Conservation (phyloP, 2,329 filamentous ascomycete genomes). For the Chrysoporthe cubensis region DNA sequence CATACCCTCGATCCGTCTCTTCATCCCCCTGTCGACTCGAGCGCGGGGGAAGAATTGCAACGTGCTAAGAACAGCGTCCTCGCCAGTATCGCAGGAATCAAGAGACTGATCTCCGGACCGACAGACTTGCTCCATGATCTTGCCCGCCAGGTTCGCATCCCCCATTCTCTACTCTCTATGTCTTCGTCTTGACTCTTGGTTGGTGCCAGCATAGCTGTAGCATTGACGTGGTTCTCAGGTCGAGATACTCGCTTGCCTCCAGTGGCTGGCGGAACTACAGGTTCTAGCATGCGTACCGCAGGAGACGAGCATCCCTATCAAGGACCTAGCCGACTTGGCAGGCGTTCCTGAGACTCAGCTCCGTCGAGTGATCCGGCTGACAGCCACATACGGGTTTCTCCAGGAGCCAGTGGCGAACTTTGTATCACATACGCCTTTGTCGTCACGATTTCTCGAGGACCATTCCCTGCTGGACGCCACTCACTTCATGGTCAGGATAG, state of each 20-base stretch:
- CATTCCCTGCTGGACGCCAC: constrained; percentile 41
- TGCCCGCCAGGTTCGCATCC: constrained; percentile 7
- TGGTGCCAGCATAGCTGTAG: background rate
- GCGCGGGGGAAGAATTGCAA: background rate
- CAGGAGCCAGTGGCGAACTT: constrained; percentile 37
- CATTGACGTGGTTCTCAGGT: background rate
- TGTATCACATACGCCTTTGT: constrained; percentile 45
- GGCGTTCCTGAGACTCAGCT: constrained; percentile 44
- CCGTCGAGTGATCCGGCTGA: constrained; percentile 39
- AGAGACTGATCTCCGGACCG: background rate
- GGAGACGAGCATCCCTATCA: constrained; percentile 38
- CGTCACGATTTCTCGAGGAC: constrained; percentile 42
- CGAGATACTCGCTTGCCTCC: constrained; percentile 38
- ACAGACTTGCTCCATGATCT: constrained; percentile 2
- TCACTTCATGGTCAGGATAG: constrained; percentile 43
- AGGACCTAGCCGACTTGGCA: constrained; percentile 47
- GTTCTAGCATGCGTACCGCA: constrained; percentile 50
- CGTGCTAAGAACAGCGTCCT: constrained; percentile 5
- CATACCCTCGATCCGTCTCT: background rate
- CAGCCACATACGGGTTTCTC: constrained; percentile 41
- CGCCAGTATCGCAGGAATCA: constrained; percentile 3
- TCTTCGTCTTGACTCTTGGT: background rate
- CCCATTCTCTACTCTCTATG: background rate
- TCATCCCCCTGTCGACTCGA: background rate
- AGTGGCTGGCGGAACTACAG: constrained; percentile 50